Evolutionary conservation across 1,139 yeast genomes (phyloP), one percentile per base, ranked within the genome.

Genomic region (Geotrichum macrosporum): DNA sequence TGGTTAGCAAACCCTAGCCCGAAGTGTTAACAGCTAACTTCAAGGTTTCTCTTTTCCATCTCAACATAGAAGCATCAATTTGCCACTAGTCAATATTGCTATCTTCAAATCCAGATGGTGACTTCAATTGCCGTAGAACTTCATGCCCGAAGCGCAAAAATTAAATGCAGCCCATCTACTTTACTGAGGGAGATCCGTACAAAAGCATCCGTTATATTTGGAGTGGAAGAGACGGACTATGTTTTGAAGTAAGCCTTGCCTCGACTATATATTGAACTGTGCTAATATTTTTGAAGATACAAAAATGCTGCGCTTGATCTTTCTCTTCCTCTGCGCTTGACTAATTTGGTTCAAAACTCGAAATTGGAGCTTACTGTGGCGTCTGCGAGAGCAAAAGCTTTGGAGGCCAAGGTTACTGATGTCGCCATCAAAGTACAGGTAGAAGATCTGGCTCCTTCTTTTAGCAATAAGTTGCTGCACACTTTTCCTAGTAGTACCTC

Each of bases 311-410:
- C 45, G n/a, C 39, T 61, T 15, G 55, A 57, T 22, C 56, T 53
- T 6, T 51, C 62, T 5, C 48, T 57, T 13, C 65, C 65, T 18
- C 47, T 60, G 39, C 47, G 65, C 24, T 50, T 61, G 29, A 58
- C 59, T 29, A 57, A 54, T 34, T 39, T 62, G 27, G 59, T 59
- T 18, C 54, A 58, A 20, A 62, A 62, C 42, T 57, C 65, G 5
- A 60, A 58, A 41, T 37, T 62, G 24, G 63, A 60, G 30, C 54
- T 62, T 10, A 56, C 52, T 5, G 47, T 49, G 3, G 55, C 53
- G 3, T 41, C 51, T 6, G 50, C 45, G 19, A 43, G 39, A n/a
- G 46, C 43, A 5, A 50, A 47, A 22, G 39, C 48, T 16, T 35
- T 30, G 12, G 46, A 44, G 3, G 39, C 44, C 4, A 36, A 38